Evolutionary conservation across 2,329 filamentous ascomycete species (phyloP), one percentile per base, ranked within the genome.

Genomic region (Colletotrichum orchidophilum): DNA sequence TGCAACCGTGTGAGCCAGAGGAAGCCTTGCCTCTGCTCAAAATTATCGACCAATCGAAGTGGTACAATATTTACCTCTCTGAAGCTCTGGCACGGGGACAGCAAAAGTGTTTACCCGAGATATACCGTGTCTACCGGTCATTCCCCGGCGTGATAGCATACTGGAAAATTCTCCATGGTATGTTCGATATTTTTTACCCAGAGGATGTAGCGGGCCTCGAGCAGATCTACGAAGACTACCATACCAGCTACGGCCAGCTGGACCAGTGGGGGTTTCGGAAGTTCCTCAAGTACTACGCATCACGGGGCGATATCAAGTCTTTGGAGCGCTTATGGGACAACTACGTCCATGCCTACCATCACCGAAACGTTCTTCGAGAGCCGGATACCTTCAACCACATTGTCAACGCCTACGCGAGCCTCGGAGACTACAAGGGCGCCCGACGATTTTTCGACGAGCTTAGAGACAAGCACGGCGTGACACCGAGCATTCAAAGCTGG

Each of bases 321-420:
- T 84, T 88, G 3, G 80, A 82, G 53, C 79, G 79, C 7, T 74
- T 90, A 26, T 88, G 86, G 82, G 76, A 78, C 13, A 80, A 85
- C 55, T 88, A 84, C 59, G 77, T 80, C 11, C 64, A 76, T 24
- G 72, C 77, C 1, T 85, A 82, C 39, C 60, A 62, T 5, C 66
- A 75, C 42, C 80, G 82, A 1, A 74, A 80, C 12, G 74, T 81
- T 12, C 68, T 83, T 8, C 73, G 75, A 27, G 74, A 78, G 4
- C 77, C 80, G 3, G 80, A 81, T 35, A 83, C 80, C 3, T 85
- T 90, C 73, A 78, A 85, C n/a, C 88, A 90, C 55, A 83, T 95
- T 3, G 84, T 97, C 50, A 90, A 93, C 74, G 92, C 92, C 0
- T 90, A 96, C 80, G 91, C 94, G 1, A 87, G 89, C 67, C 84